Conservation (phyloP, 805 yeast genomes). For the Lachancea kluyveri region DNA sequence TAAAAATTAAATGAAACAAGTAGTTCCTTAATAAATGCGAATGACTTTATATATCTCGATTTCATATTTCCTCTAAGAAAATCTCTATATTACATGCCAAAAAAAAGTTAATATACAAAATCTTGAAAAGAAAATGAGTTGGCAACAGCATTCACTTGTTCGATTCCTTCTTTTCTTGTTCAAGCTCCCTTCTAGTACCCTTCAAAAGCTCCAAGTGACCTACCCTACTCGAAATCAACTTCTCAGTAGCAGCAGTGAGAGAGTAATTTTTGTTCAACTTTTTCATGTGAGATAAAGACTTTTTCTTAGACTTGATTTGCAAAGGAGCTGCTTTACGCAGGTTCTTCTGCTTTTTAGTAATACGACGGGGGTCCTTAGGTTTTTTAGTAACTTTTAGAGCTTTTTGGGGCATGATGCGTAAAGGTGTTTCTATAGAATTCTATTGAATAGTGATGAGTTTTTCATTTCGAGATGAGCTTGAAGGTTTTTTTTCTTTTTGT, state of each 20-base stretch:
- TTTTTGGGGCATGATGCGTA: constrained; percentile 75
- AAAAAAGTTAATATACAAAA: no score
- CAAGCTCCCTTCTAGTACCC: constrained; percentile 83
- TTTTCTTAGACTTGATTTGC: constrained; percentile 61
- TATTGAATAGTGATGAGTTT: no score
- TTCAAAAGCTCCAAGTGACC: constrained; percentile 90
- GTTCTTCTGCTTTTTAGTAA: constrained; percentile 58
- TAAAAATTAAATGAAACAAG: no score
- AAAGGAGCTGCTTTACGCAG: constrained; percentile 71
- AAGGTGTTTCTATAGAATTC: no score
- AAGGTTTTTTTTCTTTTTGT: background rate
- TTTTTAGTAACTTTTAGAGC: constrained; percentile 46
- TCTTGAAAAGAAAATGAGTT: no score
- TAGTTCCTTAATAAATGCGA: no score
- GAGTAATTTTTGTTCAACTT: constrained; percentile 49
- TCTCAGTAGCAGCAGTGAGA: constrained; percentile 65
- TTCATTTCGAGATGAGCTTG: background rate
- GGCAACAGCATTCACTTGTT: no score
- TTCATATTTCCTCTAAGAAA: no score
- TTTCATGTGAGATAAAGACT: constrained; percentile 42
- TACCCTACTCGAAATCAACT: constrained; percentile 77
- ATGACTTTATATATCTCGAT: no score
- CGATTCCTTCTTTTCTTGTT: constrained; percentile 40
- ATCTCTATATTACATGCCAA: no score
- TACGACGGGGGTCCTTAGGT: constrained; percentile 35